Evolutionary conservation across 257 asterid species (phyloP), one percentile per base, ranked within the genome.

Genomic region (Fraxinus anomala): DNA sequence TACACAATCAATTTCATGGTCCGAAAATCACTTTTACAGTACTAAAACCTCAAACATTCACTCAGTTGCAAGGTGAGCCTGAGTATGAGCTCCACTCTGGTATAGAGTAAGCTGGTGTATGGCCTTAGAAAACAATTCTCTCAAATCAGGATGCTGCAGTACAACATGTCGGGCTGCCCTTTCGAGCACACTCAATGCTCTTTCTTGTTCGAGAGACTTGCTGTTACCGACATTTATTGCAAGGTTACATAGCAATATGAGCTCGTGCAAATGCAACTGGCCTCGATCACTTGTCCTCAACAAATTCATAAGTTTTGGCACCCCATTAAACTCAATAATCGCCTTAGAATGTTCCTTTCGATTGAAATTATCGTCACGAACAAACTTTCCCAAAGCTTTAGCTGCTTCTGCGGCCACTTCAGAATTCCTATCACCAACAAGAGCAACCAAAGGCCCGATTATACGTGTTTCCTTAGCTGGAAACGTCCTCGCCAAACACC

Each of bases 91-190:
- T 67, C 88, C 92, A 71, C 83, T 77, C 73, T 88, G 90, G 86
- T 81, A 88, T 19, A 87, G 83, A n/a, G 88, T 85, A 74, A 90
- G 96, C 74, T 85, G 87, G 37, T 88, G 87, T 77, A 89, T 87
- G 9, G 92, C 96, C 86, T 79, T 83, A n/a, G 87, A 83, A 83
- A 86, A 87, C 76, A 88, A n/a, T 2, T 90, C 93, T 67, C 83
- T 84, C 77, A 87, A 44, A 3, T 86, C 82, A 1, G 93, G 88
- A 76, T 86, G 34, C 24, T 80, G 89, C 1, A 68, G 12, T 23
- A 82, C 80, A 1, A 69, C 78, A 59, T 86, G 77, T 13, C 87
- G 77, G 9, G 90, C 88, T 26, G 81, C 90, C 1, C 85, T 87
- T 66, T 87, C 91, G 33, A 90, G 72, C 74, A 88, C 82, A 4